These are phyloP conservation scores for Ophiostoma sp. DNA, from an alignment of 2,329 filamentous ascomycete genomes.

Conservation along the genomic window DNA sequence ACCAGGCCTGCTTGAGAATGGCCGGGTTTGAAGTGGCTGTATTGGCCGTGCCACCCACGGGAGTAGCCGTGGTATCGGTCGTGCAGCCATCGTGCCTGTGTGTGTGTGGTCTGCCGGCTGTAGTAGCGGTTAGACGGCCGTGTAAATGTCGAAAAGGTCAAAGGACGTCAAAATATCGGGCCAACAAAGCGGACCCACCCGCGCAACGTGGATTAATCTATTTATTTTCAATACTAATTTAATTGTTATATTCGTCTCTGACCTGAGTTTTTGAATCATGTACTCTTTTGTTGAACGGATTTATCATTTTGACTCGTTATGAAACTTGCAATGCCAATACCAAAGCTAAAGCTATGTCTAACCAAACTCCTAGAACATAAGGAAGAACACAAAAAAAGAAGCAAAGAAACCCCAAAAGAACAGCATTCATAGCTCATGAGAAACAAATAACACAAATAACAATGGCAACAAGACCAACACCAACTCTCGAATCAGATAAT, in stretches of 20 bases:
- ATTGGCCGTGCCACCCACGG: neutral
- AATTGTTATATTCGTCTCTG: neutral
- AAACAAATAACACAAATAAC: neutral
- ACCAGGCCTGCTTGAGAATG: neutral
- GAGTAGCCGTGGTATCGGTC: neutral
- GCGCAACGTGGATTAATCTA: neutral
- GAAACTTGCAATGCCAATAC: neutral
- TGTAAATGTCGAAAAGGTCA: neutral
- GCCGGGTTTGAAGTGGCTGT: neutral
- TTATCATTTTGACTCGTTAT: neutral
- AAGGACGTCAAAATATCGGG: neutral
- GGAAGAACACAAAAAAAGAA: neutral
- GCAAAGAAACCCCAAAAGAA: neutral
- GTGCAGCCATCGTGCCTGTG: neutral
- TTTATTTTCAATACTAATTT: neutral
- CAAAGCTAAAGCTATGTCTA: neutral
- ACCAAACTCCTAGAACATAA: neutral
- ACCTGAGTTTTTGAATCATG: too few species aligned
- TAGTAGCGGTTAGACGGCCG: neutral
- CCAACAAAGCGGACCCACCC: neutral
- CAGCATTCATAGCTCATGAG: neutral
- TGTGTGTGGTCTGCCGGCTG: neutral
- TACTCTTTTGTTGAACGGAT: too few species aligned
- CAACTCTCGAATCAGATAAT: constrained; percentile 36
- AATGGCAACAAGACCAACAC: too few species aligned